Evolutionary conservation across 2,329 filamentous ascomycete genomes (phyloP).

Genomic region (Aspergillus terreus): DNA sequence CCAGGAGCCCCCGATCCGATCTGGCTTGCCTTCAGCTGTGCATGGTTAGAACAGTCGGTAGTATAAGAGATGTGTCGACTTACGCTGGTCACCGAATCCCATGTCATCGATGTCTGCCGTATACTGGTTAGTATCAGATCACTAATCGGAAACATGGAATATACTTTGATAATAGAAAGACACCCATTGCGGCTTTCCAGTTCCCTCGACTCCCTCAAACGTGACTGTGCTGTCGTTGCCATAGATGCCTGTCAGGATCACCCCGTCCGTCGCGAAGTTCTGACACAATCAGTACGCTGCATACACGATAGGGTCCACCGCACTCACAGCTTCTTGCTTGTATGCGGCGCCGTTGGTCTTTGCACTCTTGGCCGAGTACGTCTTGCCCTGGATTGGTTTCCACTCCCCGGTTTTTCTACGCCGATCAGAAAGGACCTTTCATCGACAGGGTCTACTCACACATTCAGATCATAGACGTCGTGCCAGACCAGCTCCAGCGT

Average conservation of each 20-base stretch:
- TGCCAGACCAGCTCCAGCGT: slow-evolving; percentile 51
- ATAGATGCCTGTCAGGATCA: slow-evolving; percentile 51
- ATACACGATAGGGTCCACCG: not conserved
- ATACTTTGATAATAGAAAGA: slow-evolving; percentile 55
- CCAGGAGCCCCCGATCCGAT: slow-evolving; percentile 59
- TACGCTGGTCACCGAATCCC: slow-evolving; percentile 24
- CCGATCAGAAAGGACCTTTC: not conserved
- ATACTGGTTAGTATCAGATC: not conserved
- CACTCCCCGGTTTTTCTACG: slow-evolving; percentile 46
- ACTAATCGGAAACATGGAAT: not conserved
- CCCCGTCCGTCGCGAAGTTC: slow-evolving; percentile 47
- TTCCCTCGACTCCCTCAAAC: slow-evolving; percentile 48
- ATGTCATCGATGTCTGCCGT: slow-evolving; percentile 19
- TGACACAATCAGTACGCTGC: slow-evolving; percentile 1
- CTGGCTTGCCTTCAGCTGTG: slow-evolving; percentile 50
- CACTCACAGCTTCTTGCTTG: slow-evolving; percentile 49
- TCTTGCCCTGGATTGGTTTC: slow-evolving; percentile 44
- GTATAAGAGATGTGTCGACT: not conserved
- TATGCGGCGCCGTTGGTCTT: slow-evolving; percentile 47
- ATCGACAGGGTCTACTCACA: slow-evolving; percentile 23
- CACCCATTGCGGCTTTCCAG: slow-evolving; percentile 53
- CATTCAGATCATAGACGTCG: slow-evolving; percentile 55
- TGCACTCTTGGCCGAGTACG: slow-evolving; percentile 48
- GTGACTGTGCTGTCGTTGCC: slow-evolving; percentile 55
- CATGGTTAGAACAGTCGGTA: not conserved